Conservation (phyloP, 768 basidiomycete species). For the Lactarius indigo region DNA sequence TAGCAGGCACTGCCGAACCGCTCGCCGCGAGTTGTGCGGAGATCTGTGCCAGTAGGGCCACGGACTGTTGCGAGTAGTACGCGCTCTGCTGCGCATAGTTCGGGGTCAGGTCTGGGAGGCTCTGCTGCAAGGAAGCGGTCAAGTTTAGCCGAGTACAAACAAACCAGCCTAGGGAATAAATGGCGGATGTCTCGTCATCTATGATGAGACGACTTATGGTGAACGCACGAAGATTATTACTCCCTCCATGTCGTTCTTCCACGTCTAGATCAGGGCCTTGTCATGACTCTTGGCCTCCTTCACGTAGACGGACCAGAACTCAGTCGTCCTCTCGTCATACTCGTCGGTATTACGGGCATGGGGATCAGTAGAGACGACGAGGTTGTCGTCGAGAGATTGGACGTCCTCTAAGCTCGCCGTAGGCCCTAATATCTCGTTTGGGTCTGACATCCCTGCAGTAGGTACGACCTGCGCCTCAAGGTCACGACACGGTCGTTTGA, state of each 20-base stretch:
- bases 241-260: slow-evolving; percentile 42
- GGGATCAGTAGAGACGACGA: too few relatives aligned
- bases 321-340: too few relatives aligned
- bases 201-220: not conserved
- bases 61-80: slow-evolving; percentile 4
- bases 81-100: slow-evolving; percentile 6
- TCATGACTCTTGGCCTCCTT: slow-evolving; percentile 35
- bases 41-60: slow-evolving; percentile 11
- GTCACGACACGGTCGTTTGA: too few relatives aligned
- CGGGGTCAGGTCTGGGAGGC: slow-evolving; percentile 7
- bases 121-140: slow-evolving; percentile 13
- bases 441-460: too few relatives aligned
- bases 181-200: not conserved
- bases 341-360: too few relatives aligned
- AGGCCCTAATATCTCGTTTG: too few relatives aligned
- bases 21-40: slow-evolving; percentile 15
- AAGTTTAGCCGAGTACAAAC: slow-evolving; percentile 15
- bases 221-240: slow-evolving; percentile 39
- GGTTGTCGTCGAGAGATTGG: too few relatives aligned
- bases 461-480: too few relatives aligned
- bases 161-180: slow-evolving; percentile 4
- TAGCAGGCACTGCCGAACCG: not conserved
- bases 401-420: too few relatives aligned
- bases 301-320: too few relatives aligned
- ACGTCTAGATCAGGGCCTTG: slow-evolving; percentile 34